Evolutionary conservation across 345 rosid genomes (phyloP).

Genomic region (Hirschfeldia incana): DNA sequence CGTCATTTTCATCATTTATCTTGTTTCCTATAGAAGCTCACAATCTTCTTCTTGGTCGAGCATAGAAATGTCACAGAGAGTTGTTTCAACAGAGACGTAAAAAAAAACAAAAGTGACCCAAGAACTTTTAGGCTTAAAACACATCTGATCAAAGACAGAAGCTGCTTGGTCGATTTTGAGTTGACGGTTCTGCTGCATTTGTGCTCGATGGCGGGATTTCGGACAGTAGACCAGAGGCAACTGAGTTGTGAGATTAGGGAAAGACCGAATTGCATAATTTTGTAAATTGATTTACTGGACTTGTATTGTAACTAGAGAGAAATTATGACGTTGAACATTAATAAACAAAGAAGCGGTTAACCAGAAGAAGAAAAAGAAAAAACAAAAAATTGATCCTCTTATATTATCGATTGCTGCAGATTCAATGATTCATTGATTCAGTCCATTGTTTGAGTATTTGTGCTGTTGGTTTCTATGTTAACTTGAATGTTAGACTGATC

Average conservation of each 20-base stretch:
- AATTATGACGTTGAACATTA: not conserved
- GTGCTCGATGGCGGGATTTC: slow-evolving; percentile 4
- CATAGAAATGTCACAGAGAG: slow-evolving; percentile 51
- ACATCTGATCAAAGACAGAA: slow-evolving; percentile 4
- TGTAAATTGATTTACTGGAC: slow-evolving; percentile 20
- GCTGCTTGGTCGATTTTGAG: not conserved
- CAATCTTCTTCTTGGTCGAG: slow-evolving; percentile 50
- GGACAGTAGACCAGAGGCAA: slow-evolving; percentile 10
- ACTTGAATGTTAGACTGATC: not conserved
- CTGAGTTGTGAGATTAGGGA: not conserved
- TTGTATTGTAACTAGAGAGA: slow-evolving; percentile 3
- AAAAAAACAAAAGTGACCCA: not conserved
- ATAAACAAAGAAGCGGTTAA: slow-evolving; percentile 12
- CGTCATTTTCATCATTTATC: slow-evolving; percentile 67
- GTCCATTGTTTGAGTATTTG: not conserved
- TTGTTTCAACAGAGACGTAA: slow-evolving; percentile 37
- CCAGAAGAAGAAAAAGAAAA: not conserved
- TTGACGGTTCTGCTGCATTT: slow-evolving; percentile 11
- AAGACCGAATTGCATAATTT: not conserved
- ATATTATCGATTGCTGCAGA: no score
- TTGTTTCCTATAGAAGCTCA: slow-evolving; percentile 46
- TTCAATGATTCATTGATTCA: no score
- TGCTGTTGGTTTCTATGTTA: not conserved
- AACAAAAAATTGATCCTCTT: not conserved
- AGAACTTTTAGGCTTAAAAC: not conserved